These are phyloP conservation scores for Abrus pulchellus DNA, from an alignment of 306 rosid genomes.

Conservation along the genomic window DNA sequence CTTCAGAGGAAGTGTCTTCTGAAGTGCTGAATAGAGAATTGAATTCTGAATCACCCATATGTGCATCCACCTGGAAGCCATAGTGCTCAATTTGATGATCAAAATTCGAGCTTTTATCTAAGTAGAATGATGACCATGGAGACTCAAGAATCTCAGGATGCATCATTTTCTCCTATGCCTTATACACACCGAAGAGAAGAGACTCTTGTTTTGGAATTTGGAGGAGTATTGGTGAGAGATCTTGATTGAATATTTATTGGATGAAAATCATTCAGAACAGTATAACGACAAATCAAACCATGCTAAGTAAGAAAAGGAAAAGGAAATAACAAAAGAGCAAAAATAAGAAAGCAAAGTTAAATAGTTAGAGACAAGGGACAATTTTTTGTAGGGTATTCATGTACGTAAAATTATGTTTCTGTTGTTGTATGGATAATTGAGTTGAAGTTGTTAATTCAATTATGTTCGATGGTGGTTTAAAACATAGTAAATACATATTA, in stretches of 20 bases:
- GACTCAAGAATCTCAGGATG: slow-evolving; percentile 43
- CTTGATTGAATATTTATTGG: slow-evolving; percentile 17
- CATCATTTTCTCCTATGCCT: slow-evolving; percentile 41
- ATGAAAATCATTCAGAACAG: not conserved
- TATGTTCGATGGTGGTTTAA: too few relatives aligned
- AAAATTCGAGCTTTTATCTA: slow-evolving; percentile 33
- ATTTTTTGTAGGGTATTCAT: too few relatives aligned
- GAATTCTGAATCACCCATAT: slow-evolving; percentile 31
- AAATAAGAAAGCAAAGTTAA: not conserved
- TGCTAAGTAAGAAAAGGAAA: not conserved
- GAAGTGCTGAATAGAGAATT: slow-evolving; percentile 23
- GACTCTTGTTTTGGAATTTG: not conserved
- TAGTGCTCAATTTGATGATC: slow-evolving; percentile 37
- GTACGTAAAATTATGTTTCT: too few relatives aligned
- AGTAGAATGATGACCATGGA: slow-evolving; percentile 46
- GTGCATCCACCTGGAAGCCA: slow-evolving; percentile 39
- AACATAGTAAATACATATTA: too few relatives aligned
- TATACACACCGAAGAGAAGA: not conserved
- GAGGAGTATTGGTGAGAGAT: not conserved
- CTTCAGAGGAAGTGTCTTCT: slow-evolving; percentile 6
- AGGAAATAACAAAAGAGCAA: not conserved
- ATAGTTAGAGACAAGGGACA: not conserved
- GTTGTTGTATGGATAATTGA: too few relatives aligned
- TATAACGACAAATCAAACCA: not conserved
- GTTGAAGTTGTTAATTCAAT: too few relatives aligned